A percentile compares a stretch with the other conserved stretches of the same genome.
Evolutionary conservation across 805 yeast genomes (phyloP).

Genomic region (Hermanozyma aechmeae): DNA sequence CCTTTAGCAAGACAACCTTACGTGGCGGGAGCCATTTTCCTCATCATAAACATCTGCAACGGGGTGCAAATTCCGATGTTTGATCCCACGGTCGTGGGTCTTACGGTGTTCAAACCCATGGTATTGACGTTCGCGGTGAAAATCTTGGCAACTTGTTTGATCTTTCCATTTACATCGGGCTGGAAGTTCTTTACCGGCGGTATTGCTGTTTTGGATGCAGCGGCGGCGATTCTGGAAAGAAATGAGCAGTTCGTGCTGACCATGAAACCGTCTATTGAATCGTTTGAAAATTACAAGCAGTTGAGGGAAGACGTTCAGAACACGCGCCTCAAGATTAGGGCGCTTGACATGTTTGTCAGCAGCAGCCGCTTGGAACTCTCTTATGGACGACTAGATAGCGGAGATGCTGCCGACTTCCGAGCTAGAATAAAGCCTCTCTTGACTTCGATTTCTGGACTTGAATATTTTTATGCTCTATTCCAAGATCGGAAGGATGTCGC

Average conservation of each 20-base stretch:
- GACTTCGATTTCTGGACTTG: conserved; percentile 15
- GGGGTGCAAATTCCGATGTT: conserved; percentile 18
- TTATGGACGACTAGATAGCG: conserved; percentile 17
- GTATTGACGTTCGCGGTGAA: conserved; percentile 15
- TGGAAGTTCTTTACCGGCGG: conserved; percentile 12
- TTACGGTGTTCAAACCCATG: conserved; percentile 14
- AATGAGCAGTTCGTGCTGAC: conserved; percentile 15
- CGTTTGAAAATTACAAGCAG: conserved; percentile 14
- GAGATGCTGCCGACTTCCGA: conserved; percentile 17
- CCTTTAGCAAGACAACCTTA: conserved; percentile 11
- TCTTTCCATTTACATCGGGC: conserved; percentile 21
- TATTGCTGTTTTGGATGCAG: conserved; percentile 6
- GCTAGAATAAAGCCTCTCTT: conserved; percentile 14
- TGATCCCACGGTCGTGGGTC: conserved; percentile 12
- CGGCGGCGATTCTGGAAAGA: conserved; percentile 9
- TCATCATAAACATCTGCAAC: conserved; percentile 16
- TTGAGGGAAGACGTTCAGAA: conserved; percentile 11
- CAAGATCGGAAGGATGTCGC: conserved; percentile 18
- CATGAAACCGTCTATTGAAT: conserved; percentile 17
- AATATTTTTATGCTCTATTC: conserved; percentile 17
- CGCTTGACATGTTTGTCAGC: conserved; percentile 12
- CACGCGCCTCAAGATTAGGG: conserved; percentile 10
- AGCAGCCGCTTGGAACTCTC: conserved; percentile 15
- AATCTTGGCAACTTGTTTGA: conserved; percentile 9
- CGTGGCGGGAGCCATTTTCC: conserved; percentile 14